Evolutionary conservation across 148 eudicot species (phyloP).

Genomic region (Rhododendron mucronatum): DNA sequence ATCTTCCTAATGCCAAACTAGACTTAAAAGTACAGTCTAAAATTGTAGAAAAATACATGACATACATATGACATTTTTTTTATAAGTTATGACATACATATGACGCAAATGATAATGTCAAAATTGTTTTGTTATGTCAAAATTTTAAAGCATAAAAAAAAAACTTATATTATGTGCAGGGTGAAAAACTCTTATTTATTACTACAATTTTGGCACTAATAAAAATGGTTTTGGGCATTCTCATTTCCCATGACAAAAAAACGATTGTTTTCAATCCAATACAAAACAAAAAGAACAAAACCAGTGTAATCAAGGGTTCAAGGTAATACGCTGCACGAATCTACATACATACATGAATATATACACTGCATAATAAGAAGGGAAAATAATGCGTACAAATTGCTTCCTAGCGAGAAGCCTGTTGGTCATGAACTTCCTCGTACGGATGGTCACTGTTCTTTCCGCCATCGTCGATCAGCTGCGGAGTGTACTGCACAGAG

Average conservation of each 20-base stretch:
- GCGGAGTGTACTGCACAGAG: neutral
- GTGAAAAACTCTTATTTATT: neutral
- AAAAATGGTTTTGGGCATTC: neutral
- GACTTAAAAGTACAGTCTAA: neutral
- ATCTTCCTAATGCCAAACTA: neutral
- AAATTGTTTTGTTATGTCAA: neutral
- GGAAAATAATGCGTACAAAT: slow-evolving; percentile 31
- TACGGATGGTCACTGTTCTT: slow-evolving; percentile 61
- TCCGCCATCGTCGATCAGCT: slow-evolving; percentile 47
- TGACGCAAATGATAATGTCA: neutral
- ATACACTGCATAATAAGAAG: neutral
- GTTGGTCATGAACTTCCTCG: slow-evolving; percentile 89
- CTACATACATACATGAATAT: neutral
- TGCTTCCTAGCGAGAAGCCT: slow-evolving; percentile 83
- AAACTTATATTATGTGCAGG: neutral
- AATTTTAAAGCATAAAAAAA: no score
- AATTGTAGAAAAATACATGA: neutral
- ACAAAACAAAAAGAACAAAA: neutral
- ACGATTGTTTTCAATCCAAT: neutral
- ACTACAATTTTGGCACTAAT: neutral
- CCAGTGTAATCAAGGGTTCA: neutral
- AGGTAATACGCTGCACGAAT: neutral
- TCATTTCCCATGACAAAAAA: neutral
- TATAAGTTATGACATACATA: no score
- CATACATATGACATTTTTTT: neutral